Percentiles rank a stretch among this genome's conserved stretches.
Evolutionary conservation across 306 rosid genomes (phyloP).

Genomic region (Calophaca sinica): DNA sequence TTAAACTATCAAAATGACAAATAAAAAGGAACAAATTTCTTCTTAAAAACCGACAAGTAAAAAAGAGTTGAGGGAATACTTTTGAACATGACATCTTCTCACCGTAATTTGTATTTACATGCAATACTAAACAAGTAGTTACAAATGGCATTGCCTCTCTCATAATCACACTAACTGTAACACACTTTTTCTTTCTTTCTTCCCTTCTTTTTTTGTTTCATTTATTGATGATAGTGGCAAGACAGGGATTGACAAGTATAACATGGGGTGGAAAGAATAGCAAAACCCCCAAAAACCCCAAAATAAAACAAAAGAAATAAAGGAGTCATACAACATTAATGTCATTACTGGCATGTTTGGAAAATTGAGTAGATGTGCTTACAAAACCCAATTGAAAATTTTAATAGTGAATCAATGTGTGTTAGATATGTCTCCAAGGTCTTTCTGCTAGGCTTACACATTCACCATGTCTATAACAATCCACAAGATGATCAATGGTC

Average conservation of each 20-base stretch:
- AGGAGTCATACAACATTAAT: neutral
- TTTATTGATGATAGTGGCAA: neutral
- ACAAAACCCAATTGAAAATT: slow-evolving; percentile 7
- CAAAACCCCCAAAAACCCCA: no score
- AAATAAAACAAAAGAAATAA: neutral
- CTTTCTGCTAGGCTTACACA: slow-evolving; percentile 95
- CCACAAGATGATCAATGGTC: slow-evolving; percentile 90
- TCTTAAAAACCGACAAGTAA: no score
- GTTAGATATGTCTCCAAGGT: slow-evolving; percentile 96
- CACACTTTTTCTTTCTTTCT: no score
- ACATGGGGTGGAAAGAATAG: no score
- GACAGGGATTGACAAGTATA: neutral
- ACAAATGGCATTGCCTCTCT: neutral
- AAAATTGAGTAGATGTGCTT: neutral
- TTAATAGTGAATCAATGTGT: neutral
- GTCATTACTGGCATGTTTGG: slow-evolving; percentile 5
- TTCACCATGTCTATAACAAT: slow-evolving; percentile 80
- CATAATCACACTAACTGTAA: neutral
- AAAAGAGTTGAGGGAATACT: no score
- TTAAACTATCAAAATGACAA: no score
- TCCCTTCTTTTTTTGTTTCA: neutral
- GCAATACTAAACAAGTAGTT: neutral
- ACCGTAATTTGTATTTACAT: neutral
- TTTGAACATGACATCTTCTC: slow-evolving; percentile 4
- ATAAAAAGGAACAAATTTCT: no score